Evolutionary conservation across 345 rosid species (phyloP).

Genomic region (Moricandia moricandioides): DNA sequence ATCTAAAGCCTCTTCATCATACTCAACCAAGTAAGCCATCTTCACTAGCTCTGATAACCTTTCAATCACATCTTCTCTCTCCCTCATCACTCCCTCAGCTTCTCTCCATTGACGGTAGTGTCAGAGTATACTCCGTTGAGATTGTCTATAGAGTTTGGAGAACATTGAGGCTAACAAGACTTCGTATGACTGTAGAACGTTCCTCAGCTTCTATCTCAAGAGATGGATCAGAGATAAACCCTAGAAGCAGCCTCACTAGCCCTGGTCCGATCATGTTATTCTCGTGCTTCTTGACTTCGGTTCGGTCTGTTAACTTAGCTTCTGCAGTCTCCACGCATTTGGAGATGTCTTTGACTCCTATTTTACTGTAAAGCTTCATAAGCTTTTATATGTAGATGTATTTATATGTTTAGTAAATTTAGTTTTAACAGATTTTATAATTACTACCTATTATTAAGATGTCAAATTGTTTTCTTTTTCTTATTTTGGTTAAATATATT

Average conservation of each 20-base stretch:
- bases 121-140: constrained; percentile 37
- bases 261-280: constrained; percentile 34
- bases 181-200: constrained; percentile 46
- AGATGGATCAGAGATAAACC: constrained; percentile 54
- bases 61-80: constrained; percentile 44
- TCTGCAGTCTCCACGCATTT: constrained; percentile 46
- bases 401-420: no score
- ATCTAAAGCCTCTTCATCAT: constrained; percentile 47
- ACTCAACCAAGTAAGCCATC: constrained; percentile 52
- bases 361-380: constrained; percentile 41
- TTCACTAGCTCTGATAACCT: constrained; percentile 54
- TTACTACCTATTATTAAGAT: no score
- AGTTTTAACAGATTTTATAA: no score
- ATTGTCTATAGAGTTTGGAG: constrained; percentile 44
- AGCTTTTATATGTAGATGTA: constrained; percentile 13
- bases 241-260: constrained; percentile 56
- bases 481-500: no score
- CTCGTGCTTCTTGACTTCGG: constrained; percentile 8
- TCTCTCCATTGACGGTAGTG: constrained; percentile 42
- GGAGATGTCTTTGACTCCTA: constrained; percentile 64
- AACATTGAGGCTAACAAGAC: constrained; percentile 42
- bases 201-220: constrained; percentile 43
- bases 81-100: constrained; percentile 51
- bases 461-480: no score
- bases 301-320: constrained; percentile 20